phyloP scores from a whole-genome alignment of 495 filamentous ascomycete genomes.

The Recurvomyces mirabilis region DNA sequence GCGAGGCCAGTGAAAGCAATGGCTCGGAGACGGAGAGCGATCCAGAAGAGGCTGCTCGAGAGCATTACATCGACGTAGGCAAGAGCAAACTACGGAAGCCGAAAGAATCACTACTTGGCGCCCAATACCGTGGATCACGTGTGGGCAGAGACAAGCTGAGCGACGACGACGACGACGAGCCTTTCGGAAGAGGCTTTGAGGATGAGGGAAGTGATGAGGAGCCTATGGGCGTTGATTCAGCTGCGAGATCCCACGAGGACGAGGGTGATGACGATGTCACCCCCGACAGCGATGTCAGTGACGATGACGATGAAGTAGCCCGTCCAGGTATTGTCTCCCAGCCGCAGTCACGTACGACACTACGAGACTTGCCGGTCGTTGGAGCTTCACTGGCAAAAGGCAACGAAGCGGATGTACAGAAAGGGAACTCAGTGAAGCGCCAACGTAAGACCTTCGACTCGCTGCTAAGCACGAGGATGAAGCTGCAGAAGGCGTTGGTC shows the following conservation, averaged over 20 bases:
- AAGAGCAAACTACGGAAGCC: conserved; percentile 77
- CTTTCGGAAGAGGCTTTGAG: conserved; percentile 31
- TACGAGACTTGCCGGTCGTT: conserved; percentile 63
- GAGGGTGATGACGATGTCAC: conserved; percentile 28
- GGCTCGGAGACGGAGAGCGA: conserved; percentile 37
- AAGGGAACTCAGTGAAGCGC: conserved; percentile 72
- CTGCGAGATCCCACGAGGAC: conserved; percentile 32
- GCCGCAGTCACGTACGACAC: conserved; percentile 50
- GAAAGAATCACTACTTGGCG: conserved; percentile 53
- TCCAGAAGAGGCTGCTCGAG: conserved; percentile 47
- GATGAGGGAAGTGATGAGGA: conserved; percentile 22
- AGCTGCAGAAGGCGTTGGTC: conserved; percentile 78
- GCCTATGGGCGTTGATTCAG: conserved; percentile 31
- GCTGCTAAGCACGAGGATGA: conserved; percentile 76
- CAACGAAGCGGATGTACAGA: conserved; percentile 65
- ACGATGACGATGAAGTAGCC: conserved; percentile 26
- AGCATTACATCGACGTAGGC: conserved; percentile 76
- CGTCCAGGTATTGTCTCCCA: conserved; percentile 20
- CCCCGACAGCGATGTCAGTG: conserved; percentile 30
- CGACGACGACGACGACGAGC: conserved; percentile 36
- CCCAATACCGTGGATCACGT: conserved; percentile 68
- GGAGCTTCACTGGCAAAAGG: conserved; percentile 59
- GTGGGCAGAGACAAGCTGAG: conserved; percentile 62
- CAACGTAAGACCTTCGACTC: conserved; percentile 79
- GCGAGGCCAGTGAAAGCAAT: conserved; percentile 42